A percentile compares a stretch with the other conserved stretches of the same genome.
Evolutionary conservation across 192 early-diverging fungal species (phyloP).

Genomic region (Chytriomyces hyalinus): DNA sequence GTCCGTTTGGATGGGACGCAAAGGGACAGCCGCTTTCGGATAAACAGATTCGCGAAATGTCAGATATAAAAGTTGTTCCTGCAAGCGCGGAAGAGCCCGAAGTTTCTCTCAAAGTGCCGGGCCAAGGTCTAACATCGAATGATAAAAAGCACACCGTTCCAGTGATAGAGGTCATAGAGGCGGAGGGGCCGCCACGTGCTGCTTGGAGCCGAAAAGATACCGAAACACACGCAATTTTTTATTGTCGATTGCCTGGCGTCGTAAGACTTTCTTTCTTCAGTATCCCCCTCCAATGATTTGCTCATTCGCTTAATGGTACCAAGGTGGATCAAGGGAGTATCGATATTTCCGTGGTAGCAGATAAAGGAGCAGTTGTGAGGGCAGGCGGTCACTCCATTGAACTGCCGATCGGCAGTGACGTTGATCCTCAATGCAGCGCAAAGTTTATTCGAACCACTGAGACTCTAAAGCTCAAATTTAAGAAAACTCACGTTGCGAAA

Average conservation of each 20-base stretch:
- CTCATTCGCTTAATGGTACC: too few species aligned
- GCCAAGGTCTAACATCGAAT: too few species aligned
- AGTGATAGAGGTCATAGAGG: too few species aligned
- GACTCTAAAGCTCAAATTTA: conserved; percentile 15
- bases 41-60: neutral
- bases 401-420: neutral
- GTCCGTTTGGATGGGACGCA: conserved; percentile 25
- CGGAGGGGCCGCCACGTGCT: neutral
- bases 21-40: conserved; percentile 19
- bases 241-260: conserved; percentile 7
- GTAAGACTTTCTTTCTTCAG: neutral
- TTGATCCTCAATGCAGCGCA: conserved; percentile 8
- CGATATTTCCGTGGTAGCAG: neutral
- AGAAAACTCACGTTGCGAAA: neutral
- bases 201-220: conserved; percentile 13
- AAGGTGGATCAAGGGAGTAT: too few species aligned
- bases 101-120: neutral
- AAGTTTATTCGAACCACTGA: conserved; percentile 28
- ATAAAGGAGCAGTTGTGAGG: neutral
- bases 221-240: neutral
- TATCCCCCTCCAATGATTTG: too few species aligned
- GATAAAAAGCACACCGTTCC: too few species aligned
- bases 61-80: conserved; percentile 9
- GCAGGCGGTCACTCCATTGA: neutral
- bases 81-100: neutral